Evolutionary conservation across 2,329 filamentous ascomycete species (phyloP).

Genomic region (Talaromyces sp.): DNA sequence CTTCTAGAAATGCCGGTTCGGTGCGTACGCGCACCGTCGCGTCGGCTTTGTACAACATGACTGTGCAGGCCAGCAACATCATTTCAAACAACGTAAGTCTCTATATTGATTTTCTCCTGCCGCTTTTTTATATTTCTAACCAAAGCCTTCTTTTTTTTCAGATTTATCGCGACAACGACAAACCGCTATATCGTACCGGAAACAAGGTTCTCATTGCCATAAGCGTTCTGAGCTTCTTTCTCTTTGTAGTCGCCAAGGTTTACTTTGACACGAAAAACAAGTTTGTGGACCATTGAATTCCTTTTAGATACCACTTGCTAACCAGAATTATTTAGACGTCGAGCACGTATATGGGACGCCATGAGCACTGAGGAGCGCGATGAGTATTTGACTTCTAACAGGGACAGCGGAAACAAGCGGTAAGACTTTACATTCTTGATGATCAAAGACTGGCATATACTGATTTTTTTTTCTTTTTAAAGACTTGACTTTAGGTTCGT

Average conservation of each 20-base stretch:
- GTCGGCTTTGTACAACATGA: slow-evolving; percentile 44
- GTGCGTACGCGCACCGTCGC: slow-evolving; percentile 40
- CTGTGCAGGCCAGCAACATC: slow-evolving; percentile 38
- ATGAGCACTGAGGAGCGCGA: slow-evolving; percentile 36
- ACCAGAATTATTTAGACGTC: slow-evolving; percentile 18
- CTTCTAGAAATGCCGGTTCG: slow-evolving; percentile 39
- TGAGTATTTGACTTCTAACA: slow-evolving; percentile 33
- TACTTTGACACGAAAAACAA: slow-evolving; percentile 39
- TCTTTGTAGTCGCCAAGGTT: slow-evolving; percentile 43
- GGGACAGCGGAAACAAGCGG: slow-evolving; percentile 42
- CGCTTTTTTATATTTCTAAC: background rate
- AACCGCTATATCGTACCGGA: slow-evolving; percentile 53
- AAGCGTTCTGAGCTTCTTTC: slow-evolving; percentile 43
- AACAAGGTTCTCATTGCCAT: slow-evolving; percentile 55
- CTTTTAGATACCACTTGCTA: background rate
- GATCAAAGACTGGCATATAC: background rate
- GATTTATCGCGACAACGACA: slow-evolving; percentile 53
- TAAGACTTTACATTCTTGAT: slow-evolving; percentile 11
- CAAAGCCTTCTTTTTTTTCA: slow-evolving; percentile 18
- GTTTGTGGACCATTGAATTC: slow-evolving; percentile 20
- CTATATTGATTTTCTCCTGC: background rate
- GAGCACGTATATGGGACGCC: slow-evolving; percentile 32
- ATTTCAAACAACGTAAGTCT: slow-evolving; percentile 31
- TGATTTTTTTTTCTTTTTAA: background rate
- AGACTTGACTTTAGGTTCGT: slow-evolving; percentile 36